phyloP scores from a whole-genome alignment of 176 grass and related monocot genomes.

The Paspalum vaginatum region DNA sequence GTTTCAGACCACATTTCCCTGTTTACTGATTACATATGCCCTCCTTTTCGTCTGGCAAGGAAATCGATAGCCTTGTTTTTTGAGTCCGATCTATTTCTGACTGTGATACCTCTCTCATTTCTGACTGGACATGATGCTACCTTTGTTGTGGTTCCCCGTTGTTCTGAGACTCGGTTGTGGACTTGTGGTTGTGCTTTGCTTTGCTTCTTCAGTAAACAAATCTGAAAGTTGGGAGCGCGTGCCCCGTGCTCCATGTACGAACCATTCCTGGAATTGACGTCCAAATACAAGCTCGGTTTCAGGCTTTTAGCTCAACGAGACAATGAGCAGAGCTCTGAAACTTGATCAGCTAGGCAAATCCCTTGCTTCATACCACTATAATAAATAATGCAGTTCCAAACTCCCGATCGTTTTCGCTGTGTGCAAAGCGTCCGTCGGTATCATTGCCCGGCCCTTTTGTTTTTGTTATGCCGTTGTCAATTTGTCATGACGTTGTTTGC shows the following conservation, averaged over 20 bases:
- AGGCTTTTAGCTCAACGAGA: not conserved
- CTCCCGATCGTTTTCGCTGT: slow-evolving; percentile 14
- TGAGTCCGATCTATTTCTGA: not conserved
- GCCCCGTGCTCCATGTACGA: not conserved
- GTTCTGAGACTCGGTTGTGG: not conserved
- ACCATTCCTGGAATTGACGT: slow-evolving; percentile 4
- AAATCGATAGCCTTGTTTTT: not conserved
- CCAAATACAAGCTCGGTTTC: not conserved
- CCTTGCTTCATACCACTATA: not conserved
- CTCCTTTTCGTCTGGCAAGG: slow-evolving; percentile 18
- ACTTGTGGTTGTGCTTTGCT: not conserved
- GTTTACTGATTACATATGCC: slow-evolving; percentile 8
- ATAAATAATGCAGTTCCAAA: not conserved
- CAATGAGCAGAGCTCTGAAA: not conserved
- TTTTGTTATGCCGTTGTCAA: not conserved
- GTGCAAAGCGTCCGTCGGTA: not conserved
- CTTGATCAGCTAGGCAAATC: not conserved
- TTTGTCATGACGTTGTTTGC: not conserved
- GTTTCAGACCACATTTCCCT: slow-evolving; percentile 17
- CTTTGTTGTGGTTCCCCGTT: not conserved
- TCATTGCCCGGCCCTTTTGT: not conserved
- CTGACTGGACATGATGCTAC: not conserved
- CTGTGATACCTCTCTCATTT: not conserved
- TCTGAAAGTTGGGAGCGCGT: not conserved
- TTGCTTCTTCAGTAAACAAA: slow-evolving; percentile 12